phyloP scores from a whole-genome alignment of 495 filamentous ascomycete species.

The Daldinia childiae region DNA sequence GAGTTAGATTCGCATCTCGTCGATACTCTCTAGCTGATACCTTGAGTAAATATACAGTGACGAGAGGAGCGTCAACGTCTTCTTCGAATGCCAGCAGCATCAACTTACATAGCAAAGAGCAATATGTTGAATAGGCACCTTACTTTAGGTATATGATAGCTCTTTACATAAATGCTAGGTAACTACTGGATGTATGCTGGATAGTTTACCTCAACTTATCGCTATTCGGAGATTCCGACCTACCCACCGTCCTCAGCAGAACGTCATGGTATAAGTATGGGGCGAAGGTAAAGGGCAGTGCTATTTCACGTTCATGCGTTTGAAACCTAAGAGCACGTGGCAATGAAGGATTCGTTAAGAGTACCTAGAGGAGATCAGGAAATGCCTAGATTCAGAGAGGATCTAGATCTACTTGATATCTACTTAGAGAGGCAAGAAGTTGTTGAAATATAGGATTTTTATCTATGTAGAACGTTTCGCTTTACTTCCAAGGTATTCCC shows the following conservation, averaged over 20 bases:
- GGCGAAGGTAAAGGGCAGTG: neutral
- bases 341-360: neutral
- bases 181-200: neutral
- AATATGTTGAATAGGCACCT: neutral
- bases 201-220: neutral
- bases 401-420: neutral
- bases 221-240: neutral
- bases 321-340: neutral
- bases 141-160: neutral
- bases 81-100: neutral
- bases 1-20: neutral
- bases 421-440: conserved; percentile 2
- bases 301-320: neutral
- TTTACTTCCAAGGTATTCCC: neutral
- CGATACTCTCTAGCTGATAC: neutral
- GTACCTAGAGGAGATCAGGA: neutral
- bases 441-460: conserved; percentile 15
- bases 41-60: neutral
- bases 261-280: neutral
- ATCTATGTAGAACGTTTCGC: neutral
- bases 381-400: neutral
- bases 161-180: neutral
- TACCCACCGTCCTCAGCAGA: neutral
- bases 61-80: neutral
- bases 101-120: neutral